These are phyloP conservation scores for Mangifera indica DNA, from an alignment of 345 rosid genomes.

Conservation along the genomic window DNA sequence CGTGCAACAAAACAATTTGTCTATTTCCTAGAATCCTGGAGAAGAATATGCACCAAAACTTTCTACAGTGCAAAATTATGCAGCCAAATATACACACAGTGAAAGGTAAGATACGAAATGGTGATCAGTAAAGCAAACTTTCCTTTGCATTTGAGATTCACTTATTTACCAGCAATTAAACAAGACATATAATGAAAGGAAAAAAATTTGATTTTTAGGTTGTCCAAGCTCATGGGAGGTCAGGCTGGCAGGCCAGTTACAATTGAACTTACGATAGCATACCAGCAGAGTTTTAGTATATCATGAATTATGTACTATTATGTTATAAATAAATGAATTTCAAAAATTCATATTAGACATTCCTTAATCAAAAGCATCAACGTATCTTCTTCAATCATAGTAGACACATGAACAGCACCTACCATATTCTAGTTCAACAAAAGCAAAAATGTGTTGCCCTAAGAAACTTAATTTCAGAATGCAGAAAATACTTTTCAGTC, in stretches of 20 bases:
- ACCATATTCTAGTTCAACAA: neutral
- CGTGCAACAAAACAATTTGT: neutral
- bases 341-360: neutral
- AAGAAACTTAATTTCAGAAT: neutral
- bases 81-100: neutral
- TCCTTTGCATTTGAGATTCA: neutral
- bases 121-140: conserved; percentile 1
- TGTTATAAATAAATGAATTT: neutral
- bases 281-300: neutral
- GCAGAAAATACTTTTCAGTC: neutral
- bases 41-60: neutral
- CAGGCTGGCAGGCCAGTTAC: neutral
- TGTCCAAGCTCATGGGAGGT: neutral
- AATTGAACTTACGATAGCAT: neutral
- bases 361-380: neutral
- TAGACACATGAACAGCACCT: neutral
- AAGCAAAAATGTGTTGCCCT: neutral
- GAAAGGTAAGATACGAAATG: neutral
- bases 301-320: neutral
- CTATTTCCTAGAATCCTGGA: neutral
- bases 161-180: neutral
- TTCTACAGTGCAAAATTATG: neutral
- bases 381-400: neutral
- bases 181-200: neutral
- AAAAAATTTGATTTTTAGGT: neutral